Base-by-base conservation (phyloP, 495 filamentous ascomycete genomes). In the Letharia lupina region DNA sequence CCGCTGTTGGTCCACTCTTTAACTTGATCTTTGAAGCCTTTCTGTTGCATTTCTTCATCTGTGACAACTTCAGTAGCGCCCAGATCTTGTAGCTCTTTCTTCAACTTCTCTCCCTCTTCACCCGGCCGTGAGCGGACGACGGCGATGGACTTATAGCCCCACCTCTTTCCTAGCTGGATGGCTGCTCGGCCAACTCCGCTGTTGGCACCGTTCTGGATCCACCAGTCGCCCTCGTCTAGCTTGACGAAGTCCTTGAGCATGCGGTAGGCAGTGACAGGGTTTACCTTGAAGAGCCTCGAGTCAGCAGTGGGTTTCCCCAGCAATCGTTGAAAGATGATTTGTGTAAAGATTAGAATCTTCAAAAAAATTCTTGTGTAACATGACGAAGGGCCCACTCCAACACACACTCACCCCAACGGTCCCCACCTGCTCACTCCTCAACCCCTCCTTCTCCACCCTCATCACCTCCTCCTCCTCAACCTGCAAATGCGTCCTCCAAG, bases 121-220 rank as follows among this genome's bases (percentile, higher is more conserved):
- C 83, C 83, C 5, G 80, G 76, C 48, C 95, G 75, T 65, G 87
- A 83, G 16, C 94, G 80, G 42, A 98, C 79, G 12, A 98, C 83
- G 72, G 96, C 97, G 64, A 98, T 85, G 57, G 86, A 91, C 70
- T 91, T 86, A 66, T 91, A 82, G 0, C 93, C 93, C 94, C 93
- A 98, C 60, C 89, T 75, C 62, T 77, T 78, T 2, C 83, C 92
- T 0, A 98, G 73, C 76, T 98, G 94, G 63, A 96, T 91, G 23
- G 89, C 93, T 12, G 91, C 88, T 42, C 94, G 77, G 8, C 94
- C 94, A 33, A 98, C 94, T 2, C 91, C 95, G 61, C 83, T 87
- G 73, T 98, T 98, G 12, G 94, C 94, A 3, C 94, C 95, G 71
- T 98, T 98, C 79, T 98, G 95, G 47, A 98, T 80, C 67, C 96